Percentiles rank a stretch among this genome's conserved stretches.
phyloP scores from a whole-genome alignment of 2,329 filamentous ascomycete species.

The Cryphonectria carpinicola region DNA sequence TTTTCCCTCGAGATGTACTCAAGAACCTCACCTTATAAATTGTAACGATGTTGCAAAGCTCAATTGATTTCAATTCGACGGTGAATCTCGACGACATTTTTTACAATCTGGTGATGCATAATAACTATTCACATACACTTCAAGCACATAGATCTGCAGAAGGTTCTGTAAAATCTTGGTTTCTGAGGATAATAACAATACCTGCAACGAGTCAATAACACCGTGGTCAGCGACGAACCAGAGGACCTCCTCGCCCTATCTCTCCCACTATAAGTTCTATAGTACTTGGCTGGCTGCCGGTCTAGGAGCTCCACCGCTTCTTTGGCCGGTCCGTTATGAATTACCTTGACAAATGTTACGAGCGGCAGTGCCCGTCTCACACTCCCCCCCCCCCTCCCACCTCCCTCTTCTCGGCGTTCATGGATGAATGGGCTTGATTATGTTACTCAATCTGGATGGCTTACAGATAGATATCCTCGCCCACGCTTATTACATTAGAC shows the following conservation, averaged over 20 bases:
- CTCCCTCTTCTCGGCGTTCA: background rate
- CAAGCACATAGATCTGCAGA: background rate
- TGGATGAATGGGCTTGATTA: background rate
- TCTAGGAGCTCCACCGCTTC: constrained; percentile 17
- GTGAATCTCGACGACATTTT: background rate
- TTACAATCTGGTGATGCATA: background rate
- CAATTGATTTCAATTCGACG: background rate
- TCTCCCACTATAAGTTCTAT: background rate
- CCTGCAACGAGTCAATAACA: background rate
- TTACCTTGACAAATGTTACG: constrained; percentile 25
- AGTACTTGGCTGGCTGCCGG: constrained; percentile 3
- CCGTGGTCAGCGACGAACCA: background rate
- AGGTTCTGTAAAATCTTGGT: background rate
- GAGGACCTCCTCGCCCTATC: background rate
- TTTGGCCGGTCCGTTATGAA: constrained; percentile 21
- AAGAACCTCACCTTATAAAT: background rate
- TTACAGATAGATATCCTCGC: background rate
- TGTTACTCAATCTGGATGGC: background rate
- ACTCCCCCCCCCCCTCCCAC: background rate
- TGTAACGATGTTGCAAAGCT: background rate
- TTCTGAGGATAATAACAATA: background rate
- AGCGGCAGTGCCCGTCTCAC: background rate
- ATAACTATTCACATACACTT: background rate
- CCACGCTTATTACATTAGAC: no score
- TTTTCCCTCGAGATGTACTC: background rate